Conservation (phyloP, 2,329 filamentous ascomycete species). For the Apiospora marii region DNA sequence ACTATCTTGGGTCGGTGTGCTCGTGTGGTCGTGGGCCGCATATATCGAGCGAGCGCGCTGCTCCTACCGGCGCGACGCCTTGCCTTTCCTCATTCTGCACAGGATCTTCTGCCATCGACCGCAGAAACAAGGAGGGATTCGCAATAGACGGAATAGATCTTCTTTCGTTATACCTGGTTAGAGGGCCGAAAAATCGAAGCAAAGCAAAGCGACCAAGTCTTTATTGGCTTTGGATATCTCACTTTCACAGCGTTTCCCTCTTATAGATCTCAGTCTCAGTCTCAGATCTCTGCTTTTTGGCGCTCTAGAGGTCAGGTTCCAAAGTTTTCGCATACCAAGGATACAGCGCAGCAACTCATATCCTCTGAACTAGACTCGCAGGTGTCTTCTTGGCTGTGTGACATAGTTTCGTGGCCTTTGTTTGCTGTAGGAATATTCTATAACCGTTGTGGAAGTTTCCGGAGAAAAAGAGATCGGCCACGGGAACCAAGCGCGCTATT, state of each 20-base stretch:
- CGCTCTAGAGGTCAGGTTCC: conserved; percentile 6
- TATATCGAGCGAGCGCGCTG: conserved; percentile 1
- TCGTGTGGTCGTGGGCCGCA: background rate
- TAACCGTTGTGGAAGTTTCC: background rate
- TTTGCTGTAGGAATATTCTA: background rate
- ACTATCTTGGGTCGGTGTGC: background rate
- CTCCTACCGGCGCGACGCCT: background rate
- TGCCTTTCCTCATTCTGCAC: background rate
- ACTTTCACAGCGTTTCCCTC: background rate
- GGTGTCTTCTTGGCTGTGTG: background rate
- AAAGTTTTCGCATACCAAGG: background rate
- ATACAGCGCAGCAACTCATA: background rate
- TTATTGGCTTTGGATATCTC: conserved; percentile 9
- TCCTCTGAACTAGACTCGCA: background rate
- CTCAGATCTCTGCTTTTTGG: background rate
- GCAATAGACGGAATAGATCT: conserved; percentile 13
- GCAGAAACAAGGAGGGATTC: background rate
- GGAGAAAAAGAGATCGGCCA: background rate
- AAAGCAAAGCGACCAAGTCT: background rate
- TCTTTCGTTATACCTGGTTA: background rate
- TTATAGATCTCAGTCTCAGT: background rate
- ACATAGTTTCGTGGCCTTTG: conserved; percentile 5
- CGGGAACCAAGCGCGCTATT: conserved; percentile 5
- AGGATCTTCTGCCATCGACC: background rate
- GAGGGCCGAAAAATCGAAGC: background rate